phyloP scores from a whole-genome alignment of 2,329 filamentous ascomycete species.

The Cryphonectria nitschkei region DNA sequence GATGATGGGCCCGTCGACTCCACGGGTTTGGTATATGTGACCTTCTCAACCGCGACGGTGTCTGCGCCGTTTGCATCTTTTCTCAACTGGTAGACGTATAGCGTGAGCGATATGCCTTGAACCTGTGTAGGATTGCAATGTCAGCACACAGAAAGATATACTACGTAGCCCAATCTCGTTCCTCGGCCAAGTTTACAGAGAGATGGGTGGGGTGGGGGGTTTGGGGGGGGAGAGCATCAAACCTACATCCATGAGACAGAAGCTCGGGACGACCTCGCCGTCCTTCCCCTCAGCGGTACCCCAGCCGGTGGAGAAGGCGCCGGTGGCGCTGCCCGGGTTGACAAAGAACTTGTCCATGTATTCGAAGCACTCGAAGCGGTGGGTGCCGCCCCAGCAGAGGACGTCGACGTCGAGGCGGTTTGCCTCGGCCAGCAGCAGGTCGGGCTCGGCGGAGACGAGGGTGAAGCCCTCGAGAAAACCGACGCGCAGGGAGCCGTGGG shows the following conservation, averaged over 20 bases:
- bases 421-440: slow-evolving; percentile 68
- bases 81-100: slow-evolving; percentile 90
- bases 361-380: slow-evolving; percentile 72
- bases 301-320: slow-evolving; percentile 64
- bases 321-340: slow-evolving; percentile 69
- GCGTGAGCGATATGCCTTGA: slow-evolving; percentile 91
- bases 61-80: slow-evolving; percentile 77
- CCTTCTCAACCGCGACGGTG: slow-evolving; percentile 83
- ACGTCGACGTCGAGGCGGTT: slow-evolving; percentile 72
- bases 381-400: slow-evolving; percentile 70
- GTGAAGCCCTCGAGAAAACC: slow-evolving; percentile 72
- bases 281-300: slow-evolving; percentile 59
- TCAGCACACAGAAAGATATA: background rate
- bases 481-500: slow-evolving; percentile 66
- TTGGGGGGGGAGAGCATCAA: slow-evolving; percentile 2
- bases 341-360: slow-evolving; percentile 78
- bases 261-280: slow-evolving; percentile 85
- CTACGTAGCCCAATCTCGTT: background rate
- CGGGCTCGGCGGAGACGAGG: slow-evolving; percentile 68
- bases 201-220: background rate
- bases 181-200: background rate
- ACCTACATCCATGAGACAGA: slow-evolving; percentile 97
- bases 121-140: slow-evolving; percentile 58
- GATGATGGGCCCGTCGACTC: slow-evolving; percentile 58
- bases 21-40: slow-evolving; percentile 80